These are phyloP conservation scores for Microbotryum lychnidis-dioicae DNA, from an alignment of 1,284 basidiomycete genomes.

Conservation along the genomic window DNA sequence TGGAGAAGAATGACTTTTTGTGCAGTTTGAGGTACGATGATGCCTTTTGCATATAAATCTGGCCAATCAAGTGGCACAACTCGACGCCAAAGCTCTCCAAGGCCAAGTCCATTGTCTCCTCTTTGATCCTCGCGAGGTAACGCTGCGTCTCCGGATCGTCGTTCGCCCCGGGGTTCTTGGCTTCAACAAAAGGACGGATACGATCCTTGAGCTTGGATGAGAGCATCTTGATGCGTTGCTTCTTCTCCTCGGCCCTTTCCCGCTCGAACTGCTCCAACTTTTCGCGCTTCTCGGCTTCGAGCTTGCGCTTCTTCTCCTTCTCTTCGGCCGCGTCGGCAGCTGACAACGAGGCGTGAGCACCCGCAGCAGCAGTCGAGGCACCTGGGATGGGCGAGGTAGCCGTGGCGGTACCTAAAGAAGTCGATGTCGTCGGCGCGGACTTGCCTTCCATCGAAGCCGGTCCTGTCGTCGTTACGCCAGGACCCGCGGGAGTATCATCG, in stretches of 20 bases:
- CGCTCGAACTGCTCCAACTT: conserved; percentile 69
- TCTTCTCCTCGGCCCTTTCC: conserved; percentile 58
- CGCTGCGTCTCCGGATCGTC: conserved; percentile 73
- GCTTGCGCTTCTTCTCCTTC: conserved; percentile 76
- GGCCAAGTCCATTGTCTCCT: conserved; percentile 93
- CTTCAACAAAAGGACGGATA: conserved; percentile 78
- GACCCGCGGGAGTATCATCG: not conserved
- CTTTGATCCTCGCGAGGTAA: conserved; percentile 63
- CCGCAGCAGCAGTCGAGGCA: not conserved
- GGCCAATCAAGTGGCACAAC: conserved; percentile 52
- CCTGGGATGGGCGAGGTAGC: not conserved
- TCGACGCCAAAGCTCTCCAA: conserved; percentile 94
- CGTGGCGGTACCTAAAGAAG: not conserved
- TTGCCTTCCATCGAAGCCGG: not conserved
- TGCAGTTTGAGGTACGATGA: conserved; percentile 70
- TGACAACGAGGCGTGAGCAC: conserved; percentile 11
- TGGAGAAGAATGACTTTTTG: conserved; percentile 49
- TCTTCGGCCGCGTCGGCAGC: conserved; percentile 3
- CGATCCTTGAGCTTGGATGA: conserved; percentile 71
- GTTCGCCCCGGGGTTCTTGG: conserved; percentile 73
- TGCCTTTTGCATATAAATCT: conserved; percentile 84
- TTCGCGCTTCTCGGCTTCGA: conserved; percentile 73
- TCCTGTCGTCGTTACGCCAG: not conserved
- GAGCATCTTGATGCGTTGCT: conserved; percentile 61
- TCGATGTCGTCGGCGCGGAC: not conserved